These are phyloP conservation scores for Candida pseudoviswanathii DNA, from an alignment of 1,139 yeast species.

Conservation along the genomic window DNA sequence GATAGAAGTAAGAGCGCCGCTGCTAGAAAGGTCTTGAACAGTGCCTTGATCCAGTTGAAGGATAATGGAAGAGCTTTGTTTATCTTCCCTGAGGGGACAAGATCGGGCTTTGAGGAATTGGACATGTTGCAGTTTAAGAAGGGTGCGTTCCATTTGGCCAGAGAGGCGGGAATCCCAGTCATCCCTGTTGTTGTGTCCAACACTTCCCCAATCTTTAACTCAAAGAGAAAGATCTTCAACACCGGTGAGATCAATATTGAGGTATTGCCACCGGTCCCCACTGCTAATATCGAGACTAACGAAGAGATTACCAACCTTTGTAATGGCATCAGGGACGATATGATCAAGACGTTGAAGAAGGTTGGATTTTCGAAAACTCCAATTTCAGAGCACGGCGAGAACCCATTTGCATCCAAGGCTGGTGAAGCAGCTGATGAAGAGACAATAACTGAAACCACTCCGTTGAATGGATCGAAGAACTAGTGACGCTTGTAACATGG, in stretches of 20 bases:
- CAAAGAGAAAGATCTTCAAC: slow-evolving; percentile 57
- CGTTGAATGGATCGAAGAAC: slow-evolving; percentile 16
- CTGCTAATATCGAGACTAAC: slow-evolving; percentile 54
- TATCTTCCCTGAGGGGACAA: slow-evolving; percentile 95
- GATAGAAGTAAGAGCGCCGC: slow-evolving; percentile 80
- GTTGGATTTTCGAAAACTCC: slow-evolving; percentile 35
- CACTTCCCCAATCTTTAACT: slow-evolving; percentile 71
- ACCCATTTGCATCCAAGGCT: slow-evolving; percentile 11
- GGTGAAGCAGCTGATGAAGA: slow-evolving; percentile 19
- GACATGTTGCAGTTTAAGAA: slow-evolving; percentile 86
- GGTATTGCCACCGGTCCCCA: slow-evolving; percentile 68
- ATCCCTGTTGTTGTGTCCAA: slow-evolving; percentile 88
- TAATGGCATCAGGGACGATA: slow-evolving; percentile 35
- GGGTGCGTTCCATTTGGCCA: slow-evolving; percentile 97
- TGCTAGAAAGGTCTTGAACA: slow-evolving; percentile 72
- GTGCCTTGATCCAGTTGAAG: slow-evolving; percentile 65
- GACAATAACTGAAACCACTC: slow-evolving; percentile 22
- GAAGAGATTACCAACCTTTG: slow-evolving; percentile 60
- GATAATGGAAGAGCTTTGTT: slow-evolving; percentile 68
- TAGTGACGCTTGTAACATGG: neutral
- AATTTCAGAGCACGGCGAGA: slow-evolving; percentile 14
- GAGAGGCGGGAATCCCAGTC: slow-evolving; percentile 86
- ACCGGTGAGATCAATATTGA: slow-evolving; percentile 63
- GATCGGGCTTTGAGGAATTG: slow-evolving; percentile 72
- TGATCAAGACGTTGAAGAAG: slow-evolving; percentile 31